Conservation (phyloP, 2,329 filamentous ascomycete genomes). For the Bipolaris bicolor region DNA sequence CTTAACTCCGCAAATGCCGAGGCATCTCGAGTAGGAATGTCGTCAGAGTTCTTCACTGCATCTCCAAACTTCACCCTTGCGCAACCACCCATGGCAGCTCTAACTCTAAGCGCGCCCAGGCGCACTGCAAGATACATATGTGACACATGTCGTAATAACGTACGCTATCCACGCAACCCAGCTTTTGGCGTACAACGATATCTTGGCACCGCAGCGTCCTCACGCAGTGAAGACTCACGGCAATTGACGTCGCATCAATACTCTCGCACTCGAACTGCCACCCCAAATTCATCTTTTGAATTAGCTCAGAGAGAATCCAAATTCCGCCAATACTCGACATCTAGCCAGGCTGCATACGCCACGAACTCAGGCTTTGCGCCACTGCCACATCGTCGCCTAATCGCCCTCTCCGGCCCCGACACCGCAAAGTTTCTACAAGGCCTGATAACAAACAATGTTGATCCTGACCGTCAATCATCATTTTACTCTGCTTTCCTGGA, state of each 20-base stretch:
- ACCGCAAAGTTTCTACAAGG: conserved; percentile 87
- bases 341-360: not conserved
- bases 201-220: conserved; percentile 19
- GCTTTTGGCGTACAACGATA: conserved; percentile 12
- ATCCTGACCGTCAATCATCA: conserved; percentile 50
- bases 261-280: not conserved
- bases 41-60: conserved; percentile 11
- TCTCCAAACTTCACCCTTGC: not conserved
- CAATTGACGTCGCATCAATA: conserved; percentile 38
- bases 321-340: not conserved
- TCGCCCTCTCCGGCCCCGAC: conserved; percentile 80
- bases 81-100: conserved; percentile 19
- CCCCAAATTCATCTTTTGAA: too few relatives aligned
- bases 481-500: conserved; percentile 84
- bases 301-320: not conserved
- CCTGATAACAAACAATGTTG: conserved; percentile 76
- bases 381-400: conserved; percentile 76
- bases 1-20: conserved; percentile 29
- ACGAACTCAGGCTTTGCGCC: conserved; percentile 54
- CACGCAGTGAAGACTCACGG: not conserved
- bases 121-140: conserved; percentile 25
- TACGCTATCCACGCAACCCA: conserved; percentile 8
- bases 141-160: conserved; percentile 24
- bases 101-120: conserved; percentile 1
- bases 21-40: conserved; percentile 8